phyloP scores from a whole-genome alignment of 257 asterid species.

The Cynanchum wilfordii region DNA sequence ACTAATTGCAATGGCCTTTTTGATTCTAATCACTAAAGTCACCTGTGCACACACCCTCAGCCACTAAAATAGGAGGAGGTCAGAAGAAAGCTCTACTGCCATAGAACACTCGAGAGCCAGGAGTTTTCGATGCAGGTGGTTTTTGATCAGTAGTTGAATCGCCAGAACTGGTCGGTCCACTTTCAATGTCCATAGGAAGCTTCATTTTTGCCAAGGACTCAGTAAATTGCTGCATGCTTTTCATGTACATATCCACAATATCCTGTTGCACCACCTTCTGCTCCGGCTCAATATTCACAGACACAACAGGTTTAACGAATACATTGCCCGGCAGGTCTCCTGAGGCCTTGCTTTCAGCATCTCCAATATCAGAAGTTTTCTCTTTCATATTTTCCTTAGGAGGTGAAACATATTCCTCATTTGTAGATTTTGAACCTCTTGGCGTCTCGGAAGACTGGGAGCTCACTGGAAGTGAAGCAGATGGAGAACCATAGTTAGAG shows the following conservation, averaged over 20 bases:
- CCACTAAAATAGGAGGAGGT: constrained; percentile 25
- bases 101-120: constrained; percentile 83
- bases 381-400: constrained; percentile 38
- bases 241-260: constrained; percentile 96
- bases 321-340: constrained; percentile 25
- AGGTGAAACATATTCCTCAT: constrained; percentile 38
- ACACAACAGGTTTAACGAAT: constrained; percentile 44
- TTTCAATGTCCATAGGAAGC: constrained; percentile 80
- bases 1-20: constrained; percentile 10
- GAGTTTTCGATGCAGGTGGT: constrained; percentile 56
- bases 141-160: constrained; percentile 74
- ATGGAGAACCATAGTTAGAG: constrained; percentile 45
- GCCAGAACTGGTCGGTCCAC: constrained; percentile 67
- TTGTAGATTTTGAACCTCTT: constrained; percentile 29
- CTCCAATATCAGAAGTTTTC: constrained; percentile 28
- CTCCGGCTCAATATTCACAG: constrained; percentile 58
- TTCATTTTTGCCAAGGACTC: constrained; percentile 94
- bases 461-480: constrained; percentile 40
- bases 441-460: constrained; percentile 48
- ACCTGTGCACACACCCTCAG: constrained; percentile 29
- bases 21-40: constrained; percentile 49
- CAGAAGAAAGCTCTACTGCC: constrained; percentile 98
- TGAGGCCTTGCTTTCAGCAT: constrained; percentile 37
- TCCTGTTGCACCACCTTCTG: constrained; percentile 86
- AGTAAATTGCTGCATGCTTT: constrained; percentile 95